Evolutionary conservation across 768 basidiomycete genomes (phyloP).

Genomic region (Rhodotorula kratochvilovae): DNA sequence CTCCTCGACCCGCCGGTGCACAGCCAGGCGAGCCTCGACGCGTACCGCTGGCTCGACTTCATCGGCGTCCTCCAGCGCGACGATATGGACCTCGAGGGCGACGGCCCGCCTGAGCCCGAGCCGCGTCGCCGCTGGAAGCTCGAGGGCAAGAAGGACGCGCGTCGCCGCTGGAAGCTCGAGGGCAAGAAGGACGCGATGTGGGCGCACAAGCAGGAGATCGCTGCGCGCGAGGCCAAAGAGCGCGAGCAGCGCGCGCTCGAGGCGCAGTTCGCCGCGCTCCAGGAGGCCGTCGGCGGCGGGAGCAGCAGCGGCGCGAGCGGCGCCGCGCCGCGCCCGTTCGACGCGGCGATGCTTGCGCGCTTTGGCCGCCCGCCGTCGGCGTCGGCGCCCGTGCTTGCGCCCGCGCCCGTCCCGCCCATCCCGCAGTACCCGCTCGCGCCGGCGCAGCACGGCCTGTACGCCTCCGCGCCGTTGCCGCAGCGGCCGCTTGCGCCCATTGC

Average conservation of each 20-base stretch:
- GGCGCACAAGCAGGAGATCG: neutral
- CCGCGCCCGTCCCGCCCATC: too few relatives aligned
- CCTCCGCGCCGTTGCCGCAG: too few relatives aligned
- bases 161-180: too few relatives aligned
- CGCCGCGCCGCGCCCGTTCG: too few relatives aligned
- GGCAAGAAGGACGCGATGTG: too few relatives aligned
- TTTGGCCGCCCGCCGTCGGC: too few relatives aligned
- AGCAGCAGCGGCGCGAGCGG: neutral
- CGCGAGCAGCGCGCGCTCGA: neutral
- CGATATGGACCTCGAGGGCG: conserved; percentile 17
- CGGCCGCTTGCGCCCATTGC: too few relatives aligned
- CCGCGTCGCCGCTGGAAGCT: neutral
- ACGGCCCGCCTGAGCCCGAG: conserved; percentile 24
- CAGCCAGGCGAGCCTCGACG: neutral
- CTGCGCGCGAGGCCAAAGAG: neutral
- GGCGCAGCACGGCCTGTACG: too few relatives aligned
- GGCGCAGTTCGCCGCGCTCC: neutral
- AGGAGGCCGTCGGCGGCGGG: neutral
- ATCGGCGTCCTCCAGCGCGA: conserved; percentile 25
- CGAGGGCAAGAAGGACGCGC: neutral
- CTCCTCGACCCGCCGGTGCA: conserved; percentile 5
- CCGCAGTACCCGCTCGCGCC: too few relatives aligned
- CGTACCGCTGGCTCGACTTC: conserved; percentile 31
- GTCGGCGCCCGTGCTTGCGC: too few relatives aligned
- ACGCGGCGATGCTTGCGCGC: too few relatives aligned